Evolutionary conservation across 805 yeast genomes (phyloP), one percentile per base, ranked within the genome.

Genomic region (Hanseniaspora thailandica): DNA sequence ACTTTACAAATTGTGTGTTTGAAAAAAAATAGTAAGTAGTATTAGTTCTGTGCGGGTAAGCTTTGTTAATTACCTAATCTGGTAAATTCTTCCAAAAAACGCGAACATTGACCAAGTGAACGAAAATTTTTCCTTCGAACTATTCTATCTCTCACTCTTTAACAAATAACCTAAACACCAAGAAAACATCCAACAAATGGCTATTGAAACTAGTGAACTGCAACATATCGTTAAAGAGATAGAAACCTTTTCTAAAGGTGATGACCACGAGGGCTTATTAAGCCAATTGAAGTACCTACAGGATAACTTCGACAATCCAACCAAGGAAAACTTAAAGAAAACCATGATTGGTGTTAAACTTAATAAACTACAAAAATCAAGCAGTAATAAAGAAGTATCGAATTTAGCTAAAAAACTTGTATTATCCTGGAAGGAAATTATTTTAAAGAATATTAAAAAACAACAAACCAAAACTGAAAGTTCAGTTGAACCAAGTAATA

Each of bases 281-380:
- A n/a, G 2, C 7, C 43, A 50, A 20, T 26, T 50, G 2, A 33
- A 50, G 20, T 41, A 50, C 23, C 70, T 90, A 56, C 80, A 83
- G 59, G 77, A 75, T 54, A 86, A 85, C 12, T 60, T 67, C 34
- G 85, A 87, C 50, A 72, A 73, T 59, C 96, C 97, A 9, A 81
- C 94, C 1, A 97, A 90, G 63, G 78, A 81, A 64, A 72, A 90
- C 34, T 73, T 90, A 49, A 77, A 97, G 62, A 79, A 90, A 62
- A 93, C 98, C 8, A 88, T 87, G 66, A 90, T 93, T n/a, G 98
- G 98, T 58, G 90, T 93, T 17, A 90, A 89, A 8, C 97, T 93
- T 40, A 93, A 93, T 70, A 88, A 86, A 67, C 79, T 84, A 62
- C 79, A 95, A 58, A 69, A 85, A 8, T 79, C 81, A 45, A 63